Evolutionary conservation across 2,329 filamentous ascomycete genomes (phyloP).

Genomic region (Claviceps digitariae): DNA sequence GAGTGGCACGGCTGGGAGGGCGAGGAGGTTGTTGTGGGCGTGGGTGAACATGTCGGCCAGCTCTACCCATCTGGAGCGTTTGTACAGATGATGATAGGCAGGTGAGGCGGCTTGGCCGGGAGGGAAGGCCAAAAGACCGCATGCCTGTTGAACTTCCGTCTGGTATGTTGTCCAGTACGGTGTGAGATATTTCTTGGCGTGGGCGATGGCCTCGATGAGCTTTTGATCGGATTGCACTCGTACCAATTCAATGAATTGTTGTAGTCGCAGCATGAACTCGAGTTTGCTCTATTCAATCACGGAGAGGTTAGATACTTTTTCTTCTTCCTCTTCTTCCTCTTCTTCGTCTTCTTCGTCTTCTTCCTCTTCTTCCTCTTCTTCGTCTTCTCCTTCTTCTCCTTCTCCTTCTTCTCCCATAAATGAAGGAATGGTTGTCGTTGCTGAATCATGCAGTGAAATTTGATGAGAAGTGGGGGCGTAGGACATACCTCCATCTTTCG

Average conservation of each 20-base stretch:
- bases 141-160: slow-evolving; percentile 56
- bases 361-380: too few species aligned
- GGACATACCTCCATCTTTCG: slow-evolving; percentile 64
- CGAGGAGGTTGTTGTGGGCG: slow-evolving; percentile 77
- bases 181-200: slow-evolving; percentile 71
- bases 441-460: neutral
- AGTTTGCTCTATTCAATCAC: slow-evolving; percentile 49
- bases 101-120: slow-evolving; percentile 31
- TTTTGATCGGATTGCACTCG: slow-evolving; percentile 50
- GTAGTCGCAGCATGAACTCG: slow-evolving; percentile 84
- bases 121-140: slow-evolving; percentile 65
- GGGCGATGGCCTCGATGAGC: slow-evolving; percentile 61
- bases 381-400: too few species aligned
- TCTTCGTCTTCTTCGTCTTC: too few species aligned
- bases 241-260: slow-evolving; percentile 90
- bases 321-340: too few species aligned
- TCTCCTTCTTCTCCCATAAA: too few species aligned
- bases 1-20: slow-evolving; percentile 67
- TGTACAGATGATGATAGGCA: slow-evolving; percentile 51
- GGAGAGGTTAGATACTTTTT: neutral
- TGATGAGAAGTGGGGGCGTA: neutral
- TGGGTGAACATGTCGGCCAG: slow-evolving; percentile 70
- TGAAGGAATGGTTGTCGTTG: slow-evolving; percentile 1
- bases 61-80: slow-evolving; percentile 54
- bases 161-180: slow-evolving; percentile 57